These are phyloP conservation scores for Phytophthora idaei DNA, from an alignment of 352 stramenopile species.

Conservation along the genomic window DNA sequence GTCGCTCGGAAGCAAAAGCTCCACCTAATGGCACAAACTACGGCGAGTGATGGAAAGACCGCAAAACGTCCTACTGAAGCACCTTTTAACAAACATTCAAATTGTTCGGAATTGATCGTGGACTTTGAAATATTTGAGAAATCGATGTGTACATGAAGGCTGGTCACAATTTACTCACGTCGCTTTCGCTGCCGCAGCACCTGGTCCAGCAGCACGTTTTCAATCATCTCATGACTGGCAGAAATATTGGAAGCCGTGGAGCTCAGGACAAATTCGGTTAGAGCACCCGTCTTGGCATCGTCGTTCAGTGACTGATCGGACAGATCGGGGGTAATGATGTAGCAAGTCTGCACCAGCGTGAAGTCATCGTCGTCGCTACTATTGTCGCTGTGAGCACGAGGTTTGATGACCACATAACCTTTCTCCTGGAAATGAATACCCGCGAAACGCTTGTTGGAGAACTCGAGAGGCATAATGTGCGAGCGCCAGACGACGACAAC, in stretches of 20 bases:
- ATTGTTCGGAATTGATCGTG: neutral
- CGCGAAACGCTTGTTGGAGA: conserved; percentile 46
- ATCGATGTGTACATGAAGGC: neutral
- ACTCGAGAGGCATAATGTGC: conserved; percentile 56
- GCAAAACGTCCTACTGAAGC: neutral
- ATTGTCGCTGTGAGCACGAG: conserved; percentile 12
- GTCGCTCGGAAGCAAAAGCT: too few species aligned
- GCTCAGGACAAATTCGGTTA: conserved; percentile 42
- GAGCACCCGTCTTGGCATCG: conserved; percentile 32
- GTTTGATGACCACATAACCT: conserved; percentile 43
- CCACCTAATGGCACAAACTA: neutral
- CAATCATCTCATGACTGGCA: conserved; percentile 42
- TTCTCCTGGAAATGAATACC: conserved; percentile 45
- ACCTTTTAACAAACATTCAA: neutral
- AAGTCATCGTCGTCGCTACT: conserved; percentile 31
- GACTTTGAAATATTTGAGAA: neutral
- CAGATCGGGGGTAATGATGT: conserved; percentile 46
- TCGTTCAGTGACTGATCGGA: conserved; percentile 35
- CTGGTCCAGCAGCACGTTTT: conserved; percentile 45
- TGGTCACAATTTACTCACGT: conserved; percentile 1
- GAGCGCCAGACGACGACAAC: conserved; percentile 65
- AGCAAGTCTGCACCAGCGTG: conserved; percentile 42
- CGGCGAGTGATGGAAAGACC: neutral
- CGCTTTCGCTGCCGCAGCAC: conserved; percentile 24
- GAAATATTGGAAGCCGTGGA: conserved; percentile 39